A percentile compares a stretch with the other conserved stretches of the same genome.
Evolutionary conservation across 345 rosid species (phyloP).

Genomic region (Jatropha curcas): DNA sequence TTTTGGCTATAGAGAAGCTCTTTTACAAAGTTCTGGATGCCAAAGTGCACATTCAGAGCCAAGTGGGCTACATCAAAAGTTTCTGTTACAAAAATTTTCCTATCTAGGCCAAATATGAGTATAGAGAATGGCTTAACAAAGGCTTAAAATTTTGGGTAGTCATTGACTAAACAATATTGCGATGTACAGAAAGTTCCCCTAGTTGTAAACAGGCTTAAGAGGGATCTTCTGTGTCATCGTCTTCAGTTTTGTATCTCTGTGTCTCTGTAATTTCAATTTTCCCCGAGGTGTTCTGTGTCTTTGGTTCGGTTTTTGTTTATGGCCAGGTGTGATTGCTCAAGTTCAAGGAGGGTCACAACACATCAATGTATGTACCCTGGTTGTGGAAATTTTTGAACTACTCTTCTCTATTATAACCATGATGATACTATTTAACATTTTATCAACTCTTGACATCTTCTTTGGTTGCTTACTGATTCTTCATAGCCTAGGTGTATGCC

Average conservation of each 20-base stretch:
- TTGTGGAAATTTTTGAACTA: conserved; percentile 30
- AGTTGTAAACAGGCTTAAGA: conserved; percentile 19
- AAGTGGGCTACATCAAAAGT: conserved; percentile 29
- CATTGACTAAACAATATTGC: conserved; percentile 15
- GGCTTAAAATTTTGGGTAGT: conserved; percentile 46
- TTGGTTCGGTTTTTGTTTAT: conserved; percentile 13
- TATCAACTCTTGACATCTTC: neutral
- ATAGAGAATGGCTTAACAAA: conserved; percentile 36
- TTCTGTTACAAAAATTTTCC: conserved; percentile 19
- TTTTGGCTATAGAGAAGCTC: conserved; percentile 42
- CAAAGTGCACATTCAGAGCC: conserved; percentile 29
- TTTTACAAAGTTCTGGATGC: conserved; percentile 28
- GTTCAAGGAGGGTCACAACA: conserved; percentile 8
- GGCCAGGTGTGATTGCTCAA: conserved; percentile 23
- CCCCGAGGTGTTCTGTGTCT: conserved; percentile 19
- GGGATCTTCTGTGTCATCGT: conserved; percentile 34
- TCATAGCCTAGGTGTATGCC: neutral
- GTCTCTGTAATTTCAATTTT: conserved; percentile 7
- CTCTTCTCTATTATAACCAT: conserved; percentile 12
- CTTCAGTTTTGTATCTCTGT: conserved; percentile 36
- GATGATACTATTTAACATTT: neutral
- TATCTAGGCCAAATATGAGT: conserved; percentile 25
- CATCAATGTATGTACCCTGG: conserved; percentile 15
- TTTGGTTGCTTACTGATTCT: neutral
- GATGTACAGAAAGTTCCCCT: conserved; percentile 35